Conservation (phyloP, 2,329 filamentous ascomycete genomes). For the Aspergillus sp. region DNA sequence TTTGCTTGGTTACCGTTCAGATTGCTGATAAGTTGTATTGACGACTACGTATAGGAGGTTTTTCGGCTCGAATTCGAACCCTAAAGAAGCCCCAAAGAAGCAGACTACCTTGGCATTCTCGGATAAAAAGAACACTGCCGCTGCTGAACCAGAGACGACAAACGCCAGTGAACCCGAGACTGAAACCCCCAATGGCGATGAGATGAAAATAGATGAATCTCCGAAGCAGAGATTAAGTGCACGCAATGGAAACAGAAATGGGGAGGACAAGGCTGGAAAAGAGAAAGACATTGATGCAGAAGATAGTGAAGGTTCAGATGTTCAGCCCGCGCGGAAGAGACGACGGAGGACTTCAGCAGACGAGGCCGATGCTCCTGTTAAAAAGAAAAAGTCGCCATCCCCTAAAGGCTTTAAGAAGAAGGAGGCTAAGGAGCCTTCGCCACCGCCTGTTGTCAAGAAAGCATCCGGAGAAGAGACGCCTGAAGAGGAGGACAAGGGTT, state of each 20-base stretch:
- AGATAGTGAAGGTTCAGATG: conserved; percentile 49
- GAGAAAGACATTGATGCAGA: conserved; percentile 31
- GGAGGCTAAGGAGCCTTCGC: conserved; percentile 13
- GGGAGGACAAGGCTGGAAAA: conserved; percentile 8
- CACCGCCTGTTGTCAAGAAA: conserved; percentile 23
- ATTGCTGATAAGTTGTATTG: not conserved
- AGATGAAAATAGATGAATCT: conserved; percentile 9
- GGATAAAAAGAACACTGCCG: conserved; percentile 42
- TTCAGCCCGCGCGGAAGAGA: conserved; percentile 55
- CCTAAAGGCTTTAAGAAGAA: conserved; percentile 14
- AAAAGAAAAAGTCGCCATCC: conserved; percentile 15
- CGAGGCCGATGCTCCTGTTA: conserved; percentile 29
- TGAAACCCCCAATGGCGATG: conserved; percentile 4
- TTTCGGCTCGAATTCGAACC: conserved; percentile 62
- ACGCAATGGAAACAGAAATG: conserved; percentile 3
- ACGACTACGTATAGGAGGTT: conserved; percentile 62
- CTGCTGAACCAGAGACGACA: conserved; percentile 21
- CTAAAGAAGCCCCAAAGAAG: conserved; percentile 51
- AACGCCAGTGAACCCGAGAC: not conserved
- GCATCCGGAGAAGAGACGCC: conserved; percentile 43
- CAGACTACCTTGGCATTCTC: conserved; percentile 76
- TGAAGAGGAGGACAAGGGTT: conserved; percentile 24
- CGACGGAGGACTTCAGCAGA: conserved; percentile 27
- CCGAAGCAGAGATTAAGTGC: conserved; percentile 4
- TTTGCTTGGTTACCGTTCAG: conserved; percentile 5